Base-by-base conservation (phyloP, 148 eudicot genomes). In the Heliosperma pusillum region DNA sequence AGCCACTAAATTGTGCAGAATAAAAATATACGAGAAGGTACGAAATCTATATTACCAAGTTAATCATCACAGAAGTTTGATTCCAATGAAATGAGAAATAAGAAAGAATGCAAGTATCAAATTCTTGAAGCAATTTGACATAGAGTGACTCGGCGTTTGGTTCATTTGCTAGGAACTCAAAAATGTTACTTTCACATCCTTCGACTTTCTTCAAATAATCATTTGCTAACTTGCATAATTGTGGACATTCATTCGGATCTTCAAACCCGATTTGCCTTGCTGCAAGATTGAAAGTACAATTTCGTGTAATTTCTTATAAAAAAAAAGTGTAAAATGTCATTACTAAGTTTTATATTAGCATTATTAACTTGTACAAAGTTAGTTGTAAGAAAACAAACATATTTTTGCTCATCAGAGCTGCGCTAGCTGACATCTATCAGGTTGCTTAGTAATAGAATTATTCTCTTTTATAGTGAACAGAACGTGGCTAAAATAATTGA, bases 41-140 rank as follows among this genome's bases (percentile, higher is more conserved):
- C 5, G 36, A 33, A 33, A 33, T 33, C 5, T 33, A n/a, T 6
- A 3, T n/a, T 72, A 93, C 98, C 97, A 88, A 89, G 21, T 45
- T 80, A 44, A 93, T 86, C 82, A 88, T 81, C n/a, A 47, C 74
- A 61, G 94, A 73, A 80, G 93, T 83, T 53, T 85, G 87, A 72
- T 72, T 87, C 98, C 98, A 93, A 25, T 89, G 88, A 77, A 91
- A 93, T 20, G 91, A 81, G 72, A 93, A 93, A 67, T 93, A 91
- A 21, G 85, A 78, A 52, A 93, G 86, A 71, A 91, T 93, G 70
- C 98, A 93, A 65, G 85, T 80, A 29, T 93, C 98, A 80, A 93
- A 83, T 69, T 93, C 98, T 78, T 93, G 88, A 59, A 93, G 83
- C 61, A 93, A 78, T 77, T 86, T 91, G 60, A 85, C 90, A 75